These are phyloP conservation scores for Aegilops tauschii DNA, from an alignment of 176 grass and related monocot species.

Conservation along the genomic window DNA sequence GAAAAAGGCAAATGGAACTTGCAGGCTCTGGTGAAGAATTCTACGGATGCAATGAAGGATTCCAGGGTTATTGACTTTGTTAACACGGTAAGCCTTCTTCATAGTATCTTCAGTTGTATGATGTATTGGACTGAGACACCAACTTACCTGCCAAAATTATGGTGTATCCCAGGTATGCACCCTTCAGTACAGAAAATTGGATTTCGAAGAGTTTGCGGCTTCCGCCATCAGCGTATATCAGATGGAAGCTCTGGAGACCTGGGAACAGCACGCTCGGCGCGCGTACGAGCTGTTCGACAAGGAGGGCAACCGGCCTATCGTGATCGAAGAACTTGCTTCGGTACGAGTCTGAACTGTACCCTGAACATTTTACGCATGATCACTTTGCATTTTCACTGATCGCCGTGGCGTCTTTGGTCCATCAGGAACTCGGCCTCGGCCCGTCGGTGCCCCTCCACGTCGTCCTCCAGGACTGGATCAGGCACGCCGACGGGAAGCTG, in stretches of 20 bases:
- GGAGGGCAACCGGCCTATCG: slow-evolving; percentile 97
- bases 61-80: slow-evolving; percentile 96
- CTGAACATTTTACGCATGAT: not conserved
- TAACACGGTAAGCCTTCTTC: slow-evolving; percentile 52
- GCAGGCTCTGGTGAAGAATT: slow-evolving; percentile 85
- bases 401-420: not conserved
- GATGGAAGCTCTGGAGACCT: slow-evolving; percentile 95
- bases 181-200: slow-evolving; percentile 98
- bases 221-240: slow-evolving; percentile 91
- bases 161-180: slow-evolving; percentile 73
- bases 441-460: slow-evolving; percentile 92
- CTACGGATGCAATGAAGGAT: slow-evolving; percentile 95
- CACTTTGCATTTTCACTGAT: not conserved
- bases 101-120: not conserved
- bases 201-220: slow-evolving; percentile 96
- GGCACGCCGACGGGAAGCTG: slow-evolving; percentile 88
- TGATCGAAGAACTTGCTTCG: slow-evolving; percentile 98
- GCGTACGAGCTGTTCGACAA: slow-evolving; percentile 95
- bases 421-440: slow-evolving; percentile 93
- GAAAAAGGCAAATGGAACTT: slow-evolving; percentile 19
- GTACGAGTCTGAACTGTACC: slow-evolving; percentile 34
- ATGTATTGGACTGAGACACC: not conserved
- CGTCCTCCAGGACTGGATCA: slow-evolving; percentile 98
- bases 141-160: slow-evolving; percentile 2
- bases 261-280: slow-evolving; percentile 85